These are phyloP conservation scores for Phytopythium montanum DNA, from an alignment of 352 stramenopile species.

Conservation along the genomic window DNA sequence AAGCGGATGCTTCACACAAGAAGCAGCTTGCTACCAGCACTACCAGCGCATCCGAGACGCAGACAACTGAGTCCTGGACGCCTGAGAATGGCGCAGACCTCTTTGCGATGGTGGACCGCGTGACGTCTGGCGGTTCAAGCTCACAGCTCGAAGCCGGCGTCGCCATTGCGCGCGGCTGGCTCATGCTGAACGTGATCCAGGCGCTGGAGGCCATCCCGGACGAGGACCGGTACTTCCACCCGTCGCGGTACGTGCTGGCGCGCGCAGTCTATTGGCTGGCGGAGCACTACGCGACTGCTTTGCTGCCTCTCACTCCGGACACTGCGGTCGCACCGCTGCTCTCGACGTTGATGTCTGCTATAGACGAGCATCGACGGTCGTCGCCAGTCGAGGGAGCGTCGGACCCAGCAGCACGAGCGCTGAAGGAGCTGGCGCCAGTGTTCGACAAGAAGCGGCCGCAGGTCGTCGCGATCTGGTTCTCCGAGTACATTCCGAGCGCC, in stretches of 20 bases:
- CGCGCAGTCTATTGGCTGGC: conserved; percentile 52
- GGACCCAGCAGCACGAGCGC: conserved; percentile 31
- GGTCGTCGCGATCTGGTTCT: conserved; percentile 71
- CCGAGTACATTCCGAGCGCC: conserved; percentile 54
- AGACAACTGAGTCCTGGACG: background rate
- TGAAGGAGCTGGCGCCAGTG: conserved; percentile 53
- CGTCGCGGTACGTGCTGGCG: conserved; percentile 56
- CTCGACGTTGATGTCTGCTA: conserved; percentile 9
- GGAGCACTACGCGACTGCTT: conserved; percentile 19
- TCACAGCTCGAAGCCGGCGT: conserved; percentile 10
- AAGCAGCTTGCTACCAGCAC: background rate
- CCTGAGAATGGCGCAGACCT: background rate
- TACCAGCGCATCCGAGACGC: background rate
- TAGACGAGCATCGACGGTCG: conserved; percentile 18
- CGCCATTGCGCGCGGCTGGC: conserved; percentile 27
- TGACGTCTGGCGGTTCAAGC: background rate
- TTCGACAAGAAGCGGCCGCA: conserved; percentile 68
- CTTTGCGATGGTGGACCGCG: conserved; percentile 6
- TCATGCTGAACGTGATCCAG: conserved; percentile 65
- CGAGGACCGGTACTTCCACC: conserved; percentile 81
- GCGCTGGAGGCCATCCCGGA: conserved; percentile 72
- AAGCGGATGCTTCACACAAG: background rate
- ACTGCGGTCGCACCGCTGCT: conserved; percentile 12
- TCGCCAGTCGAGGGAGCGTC: conserved; percentile 13
- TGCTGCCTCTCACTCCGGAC: conserved; percentile 12